These are phyloP conservation scores for Adansonia digitata DNA, from an alignment of 345 rosid species.

Conservation along the genomic window DNA sequence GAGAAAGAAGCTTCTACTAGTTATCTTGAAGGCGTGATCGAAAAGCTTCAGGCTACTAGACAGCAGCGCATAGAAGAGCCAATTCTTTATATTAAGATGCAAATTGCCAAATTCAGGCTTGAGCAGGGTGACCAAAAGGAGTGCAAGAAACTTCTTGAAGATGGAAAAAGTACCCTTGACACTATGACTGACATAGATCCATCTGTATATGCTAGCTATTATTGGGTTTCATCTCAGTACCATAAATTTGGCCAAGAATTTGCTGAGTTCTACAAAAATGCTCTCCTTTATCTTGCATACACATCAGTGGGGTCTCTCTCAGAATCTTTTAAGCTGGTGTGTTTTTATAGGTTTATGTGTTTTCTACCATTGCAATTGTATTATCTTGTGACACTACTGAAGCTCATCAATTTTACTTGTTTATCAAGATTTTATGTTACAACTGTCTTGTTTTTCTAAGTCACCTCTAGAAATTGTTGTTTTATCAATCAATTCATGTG, in stretches of 20 bases:
- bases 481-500: neutral
- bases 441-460: neutral
- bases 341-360: slow-evolving; percentile 2
- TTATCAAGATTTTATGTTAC: neutral
- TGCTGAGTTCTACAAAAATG: slow-evolving; percentile 87
- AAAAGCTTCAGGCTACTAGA: slow-evolving; percentile 68
- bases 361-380: neutral
- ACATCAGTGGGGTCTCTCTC: slow-evolving; percentile 91
- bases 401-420: neutral
- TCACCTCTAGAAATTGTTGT: neutral
- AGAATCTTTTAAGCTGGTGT: slow-evolving; percentile 91
- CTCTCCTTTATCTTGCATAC: slow-evolving; percentile 94
- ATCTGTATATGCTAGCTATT: slow-evolving; percentile 78
- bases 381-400: neutral
- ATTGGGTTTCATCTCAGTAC: slow-evolving; percentile 93
- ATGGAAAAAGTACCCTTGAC: slow-evolving; percentile 80
- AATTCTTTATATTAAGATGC: slow-evolving; percentile 80
- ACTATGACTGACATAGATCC: slow-evolving; percentile 99
- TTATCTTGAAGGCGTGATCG: slow-evolving; percentile 83
- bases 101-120: slow-evolving; percentile 77
- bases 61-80: slow-evolving; percentile 87
- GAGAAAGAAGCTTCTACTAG: slow-evolving; percentile 93
- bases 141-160: slow-evolving; percentile 85
- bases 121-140: slow-evolving; percentile 87
- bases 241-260: slow-evolving; percentile 80